Percentiles rank a stretch among this genome's conserved stretches.
Evolutionary conservation across 345 rosid genomes (phyloP).

Genomic region (Eucalyptus albens): DNA sequence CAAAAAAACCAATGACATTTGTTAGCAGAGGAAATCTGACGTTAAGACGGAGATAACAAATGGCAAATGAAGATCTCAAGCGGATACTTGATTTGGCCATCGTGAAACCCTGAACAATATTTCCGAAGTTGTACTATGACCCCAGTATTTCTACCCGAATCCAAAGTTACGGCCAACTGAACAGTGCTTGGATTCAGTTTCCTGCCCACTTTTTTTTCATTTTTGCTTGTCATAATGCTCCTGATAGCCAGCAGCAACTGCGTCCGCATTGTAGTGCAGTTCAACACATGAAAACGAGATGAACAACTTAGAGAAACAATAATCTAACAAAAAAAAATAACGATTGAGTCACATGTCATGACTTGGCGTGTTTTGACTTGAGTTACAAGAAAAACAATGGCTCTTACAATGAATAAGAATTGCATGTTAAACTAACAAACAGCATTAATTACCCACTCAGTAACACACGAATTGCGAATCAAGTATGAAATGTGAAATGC

Average conservation of each 20-base stretch:
- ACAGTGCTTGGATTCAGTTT: not conserved
- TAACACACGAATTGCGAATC: not conserved
- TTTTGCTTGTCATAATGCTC: not conserved
- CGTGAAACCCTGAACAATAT: not conserved
- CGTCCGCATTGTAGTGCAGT: not conserved
- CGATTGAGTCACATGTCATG: not conserved
- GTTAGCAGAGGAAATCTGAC: not conserved
- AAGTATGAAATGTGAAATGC: not conserved
- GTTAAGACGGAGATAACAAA: not conserved
- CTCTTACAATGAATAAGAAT: not conserved
- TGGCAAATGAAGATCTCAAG: not conserved
- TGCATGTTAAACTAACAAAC: not conserved
- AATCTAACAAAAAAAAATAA: not conserved
- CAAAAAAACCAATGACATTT: not conserved
- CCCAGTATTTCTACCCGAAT: not conserved
- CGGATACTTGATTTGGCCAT: not conserved
- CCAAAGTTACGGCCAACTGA: not conserved
- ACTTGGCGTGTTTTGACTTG: not conserved
- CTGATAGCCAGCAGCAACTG: not conserved
- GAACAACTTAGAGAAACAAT: not conserved
- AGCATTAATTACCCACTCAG: not conserved
- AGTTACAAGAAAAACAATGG: not conserved
- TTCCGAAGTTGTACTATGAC: not conserved
- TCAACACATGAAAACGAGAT: not conserved
- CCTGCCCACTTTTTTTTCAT: not conserved